phyloP scores from a whole-genome alignment of 2,329 filamentous ascomycete genomes.

The Stagonosporopsis chrysanthemi region DNA sequence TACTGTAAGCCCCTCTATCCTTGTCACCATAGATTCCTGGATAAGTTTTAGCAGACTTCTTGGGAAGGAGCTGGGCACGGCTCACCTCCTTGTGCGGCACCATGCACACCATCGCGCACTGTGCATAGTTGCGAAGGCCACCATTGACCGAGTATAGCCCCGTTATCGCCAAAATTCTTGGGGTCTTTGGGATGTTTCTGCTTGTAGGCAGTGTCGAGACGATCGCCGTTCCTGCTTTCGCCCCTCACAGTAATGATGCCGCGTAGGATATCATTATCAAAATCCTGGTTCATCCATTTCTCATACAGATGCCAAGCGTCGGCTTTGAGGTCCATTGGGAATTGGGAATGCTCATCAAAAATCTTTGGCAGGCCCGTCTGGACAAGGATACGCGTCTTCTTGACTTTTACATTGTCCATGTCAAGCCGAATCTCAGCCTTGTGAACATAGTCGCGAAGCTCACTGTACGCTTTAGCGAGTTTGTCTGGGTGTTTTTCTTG shows the following conservation, averaged over 20 bases:
- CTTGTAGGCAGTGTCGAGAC: slow-evolving; percentile 34
- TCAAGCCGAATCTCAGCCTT: slow-evolving; percentile 46
- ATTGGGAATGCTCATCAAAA: slow-evolving; percentile 43
- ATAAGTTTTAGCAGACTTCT: not conserved
- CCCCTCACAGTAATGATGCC: slow-evolving; percentile 47
- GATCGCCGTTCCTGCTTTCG: slow-evolving; percentile 36
- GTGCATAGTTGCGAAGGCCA: slow-evolving; percentile 62
- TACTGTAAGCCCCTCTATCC: slow-evolving; percentile 59
- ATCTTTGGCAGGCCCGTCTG: slow-evolving; percentile 52
- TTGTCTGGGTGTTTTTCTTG: not conserved
- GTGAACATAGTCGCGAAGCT: slow-evolving; percentile 50
- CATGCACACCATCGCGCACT: slow-evolving; percentile 63
- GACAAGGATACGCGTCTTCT: slow-evolving; percentile 48
- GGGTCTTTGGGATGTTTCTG: slow-evolving; percentile 12
- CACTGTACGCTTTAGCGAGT: slow-evolving; percentile 32
- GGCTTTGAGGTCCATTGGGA: slow-evolving; percentile 57
- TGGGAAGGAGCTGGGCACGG: not conserved
- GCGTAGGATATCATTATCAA: slow-evolving; percentile 56
- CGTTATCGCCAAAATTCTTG: slow-evolving; percentile 46
- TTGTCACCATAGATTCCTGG: slow-evolving; percentile 58
- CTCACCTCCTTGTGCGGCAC: slow-evolving; percentile 48
- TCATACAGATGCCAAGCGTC: slow-evolving; percentile 57
- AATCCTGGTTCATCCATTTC: slow-evolving; percentile 54
- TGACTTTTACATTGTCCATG: slow-evolving; percentile 44
- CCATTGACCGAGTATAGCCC: slow-evolving; percentile 60